Evolutionary conservation across 2,329 filamentous ascomycete species (phyloP).

Genomic region (Pyricularia grisea): DNA sequence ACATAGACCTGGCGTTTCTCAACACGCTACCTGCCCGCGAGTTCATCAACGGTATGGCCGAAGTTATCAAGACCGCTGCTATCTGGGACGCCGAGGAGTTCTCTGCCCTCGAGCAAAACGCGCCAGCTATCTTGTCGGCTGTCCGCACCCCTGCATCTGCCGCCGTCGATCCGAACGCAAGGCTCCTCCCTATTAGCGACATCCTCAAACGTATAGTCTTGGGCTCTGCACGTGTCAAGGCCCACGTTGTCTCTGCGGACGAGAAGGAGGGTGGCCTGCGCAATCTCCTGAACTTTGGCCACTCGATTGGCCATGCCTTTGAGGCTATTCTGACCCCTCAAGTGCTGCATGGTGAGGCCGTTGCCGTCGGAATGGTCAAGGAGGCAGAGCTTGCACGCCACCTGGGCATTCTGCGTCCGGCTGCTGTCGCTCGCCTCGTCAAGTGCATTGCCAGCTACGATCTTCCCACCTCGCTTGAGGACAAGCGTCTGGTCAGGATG

Average conservation of each 20-base stretch:
- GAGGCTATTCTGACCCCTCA: constrained; percentile 94
- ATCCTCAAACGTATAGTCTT: constrained; percentile 73
- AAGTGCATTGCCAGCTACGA: constrained; percentile 96
- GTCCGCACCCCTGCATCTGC: constrained; percentile 38
- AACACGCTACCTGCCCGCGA: constrained; percentile 84
- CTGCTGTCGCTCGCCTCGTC: constrained; percentile 77
- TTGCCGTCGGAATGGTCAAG: constrained; percentile 97
- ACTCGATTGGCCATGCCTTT: constrained; percentile 94
- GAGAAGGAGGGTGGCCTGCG: constrained; percentile 89
- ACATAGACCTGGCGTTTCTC: constrained; percentile 86
- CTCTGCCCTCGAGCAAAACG: constrained; percentile 71
- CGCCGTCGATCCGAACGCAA: constrained; percentile 26
- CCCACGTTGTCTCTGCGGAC: constrained; percentile 86
- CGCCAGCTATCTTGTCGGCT: constrained; percentile 63
- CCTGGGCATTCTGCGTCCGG: constrained; percentile 74
- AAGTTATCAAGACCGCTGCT: constrained; percentile 94
- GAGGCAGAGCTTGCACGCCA: constrained; percentile 90
- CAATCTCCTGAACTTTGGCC: constrained; percentile 94
- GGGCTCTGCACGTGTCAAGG: constrained; percentile 88
- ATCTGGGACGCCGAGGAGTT: constrained; percentile 93
- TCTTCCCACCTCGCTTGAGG: constrained; percentile 73
- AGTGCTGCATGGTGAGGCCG: constrained; percentile 88
- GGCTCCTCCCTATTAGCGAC: constrained; percentile 61
- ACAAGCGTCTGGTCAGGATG: constrained; percentile 72
- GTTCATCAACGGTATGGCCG: constrained; percentile 98